Evolutionary conservation across 2,329 filamentous ascomycete species (phyloP).

Genomic region (Monosporascus sp.): DNA sequence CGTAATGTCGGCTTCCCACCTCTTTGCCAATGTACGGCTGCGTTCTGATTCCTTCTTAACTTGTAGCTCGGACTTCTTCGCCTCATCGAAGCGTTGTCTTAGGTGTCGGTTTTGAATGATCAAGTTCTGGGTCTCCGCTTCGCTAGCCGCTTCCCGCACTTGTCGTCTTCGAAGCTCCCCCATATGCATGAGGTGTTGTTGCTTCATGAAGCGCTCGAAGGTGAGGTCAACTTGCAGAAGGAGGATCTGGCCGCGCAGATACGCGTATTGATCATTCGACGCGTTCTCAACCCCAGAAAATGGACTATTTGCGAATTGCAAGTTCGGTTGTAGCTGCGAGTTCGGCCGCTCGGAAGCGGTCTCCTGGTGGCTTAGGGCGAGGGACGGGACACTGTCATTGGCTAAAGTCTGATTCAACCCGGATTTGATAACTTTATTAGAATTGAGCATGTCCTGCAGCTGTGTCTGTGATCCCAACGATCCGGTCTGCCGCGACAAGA

Average conservation of each 20-base stretch:
- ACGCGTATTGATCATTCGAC: constrained; percentile 30
- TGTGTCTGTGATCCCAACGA: constrained; percentile 48
- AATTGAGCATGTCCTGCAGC: constrained; percentile 54
- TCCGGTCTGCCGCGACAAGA: constrained; percentile 45
- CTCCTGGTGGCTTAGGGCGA: constrained; percentile 46
- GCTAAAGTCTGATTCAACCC: constrained; percentile 48
- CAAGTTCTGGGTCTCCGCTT: constrained; percentile 77
- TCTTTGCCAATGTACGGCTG: constrained; percentile 67
- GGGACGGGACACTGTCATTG: constrained; percentile 53
- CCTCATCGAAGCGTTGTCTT: constrained; percentile 66
- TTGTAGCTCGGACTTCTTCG: constrained; percentile 64
- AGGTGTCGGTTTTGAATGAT: constrained; percentile 71
- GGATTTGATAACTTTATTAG: constrained; percentile 53
- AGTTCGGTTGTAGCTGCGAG: constrained; percentile 22
- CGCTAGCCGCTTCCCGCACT: constrained; percentile 69
- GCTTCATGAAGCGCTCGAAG: constrained; percentile 78
- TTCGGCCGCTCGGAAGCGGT: constrained; percentile 34
- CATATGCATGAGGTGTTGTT: constrained; percentile 77
- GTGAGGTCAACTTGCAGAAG: constrained; percentile 74
- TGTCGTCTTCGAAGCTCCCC: constrained; percentile 70
- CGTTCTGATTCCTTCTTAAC: constrained; percentile 68
- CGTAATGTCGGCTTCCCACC: constrained; percentile 68
- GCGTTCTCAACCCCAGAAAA: constrained; percentile 15
- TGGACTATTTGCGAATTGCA: constrained; percentile 20
- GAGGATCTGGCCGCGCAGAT: constrained; percentile 68